Evolutionary conservation across 2,329 filamentous ascomycete species (phyloP), one percentile per base, ranked within the genome.

Genomic region (Fusarium begoniae): DNA sequence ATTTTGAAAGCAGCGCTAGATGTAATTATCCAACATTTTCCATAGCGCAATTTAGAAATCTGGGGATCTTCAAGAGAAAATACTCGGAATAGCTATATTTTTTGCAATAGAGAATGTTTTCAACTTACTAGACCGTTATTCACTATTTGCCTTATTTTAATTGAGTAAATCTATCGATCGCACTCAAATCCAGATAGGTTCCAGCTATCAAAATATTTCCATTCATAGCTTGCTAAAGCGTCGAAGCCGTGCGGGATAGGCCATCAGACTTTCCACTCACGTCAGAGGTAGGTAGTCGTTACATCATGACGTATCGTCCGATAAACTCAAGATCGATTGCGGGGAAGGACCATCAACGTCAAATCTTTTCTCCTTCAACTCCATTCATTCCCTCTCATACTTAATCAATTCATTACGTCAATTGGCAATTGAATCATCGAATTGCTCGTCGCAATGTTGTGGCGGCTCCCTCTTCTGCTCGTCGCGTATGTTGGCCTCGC

Each of bases 271-370:
- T 53, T 37, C 50, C 50, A 47, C 45, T 38, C 40, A 63, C 70
- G 71, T 73, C 71, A 73, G 62, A 60, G 5, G 14, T 13, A 47
- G 12, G 32, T 5, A 40, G 54, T 13, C 14, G 60, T 73, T 71
- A 71, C 70, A 74, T 73, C 70, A 73, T 74, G 59, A 65, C 28
- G 43, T 37, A 24, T 55, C 18, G 45, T 7, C 3, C 3, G 13
- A 37, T 43, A n/a, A 32, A n/a, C 18, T 12, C 22, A 8, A n/a
- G 7, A 11, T 73, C 20, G 15, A 47, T 45, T 44, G 70, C 70
- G 70, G 70, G 70, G 70, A 54, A 50, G 6, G 8, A 18, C 20
- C 18, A 18, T 38, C 30, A 50, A 30, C 5, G 17, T 17, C 15
- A 45, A 32, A 2, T 6, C 5, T n/a, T 3, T 5, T 38, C 18